Conservation (phyloP, 2,329 filamentous ascomycete genomes). For the Fusarium incarnatum region DNA sequence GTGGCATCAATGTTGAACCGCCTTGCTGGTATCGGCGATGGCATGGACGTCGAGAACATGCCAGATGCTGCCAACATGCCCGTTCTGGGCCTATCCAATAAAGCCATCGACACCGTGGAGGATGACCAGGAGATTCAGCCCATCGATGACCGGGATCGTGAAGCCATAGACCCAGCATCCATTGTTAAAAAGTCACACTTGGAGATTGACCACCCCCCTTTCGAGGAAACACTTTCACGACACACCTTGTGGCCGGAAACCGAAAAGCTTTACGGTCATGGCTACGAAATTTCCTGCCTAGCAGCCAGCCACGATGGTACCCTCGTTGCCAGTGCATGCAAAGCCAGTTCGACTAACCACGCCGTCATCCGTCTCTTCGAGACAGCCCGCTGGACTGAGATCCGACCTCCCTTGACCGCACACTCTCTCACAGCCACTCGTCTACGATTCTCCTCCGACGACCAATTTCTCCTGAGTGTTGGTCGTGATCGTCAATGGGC, state of each 20-base stretch:
- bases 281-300: slow-evolving; percentile 93
- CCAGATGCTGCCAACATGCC: slow-evolving; percentile 95
- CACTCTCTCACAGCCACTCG: slow-evolving; percentile 89
- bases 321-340: slow-evolving; percentile 90
- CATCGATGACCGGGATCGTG: slow-evolving; percentile 62
- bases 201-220: slow-evolving; percentile 78
- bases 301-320: slow-evolving; percentile 79
- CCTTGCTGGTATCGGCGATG: slow-evolving; percentile 70
- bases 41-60: slow-evolving; percentile 59
- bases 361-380: slow-evolving; percentile 94
- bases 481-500: slow-evolving; percentile 93
- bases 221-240: slow-evolving; percentile 89
- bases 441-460: slow-evolving; percentile 81
- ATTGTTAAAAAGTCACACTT: slow-evolving; percentile 70
- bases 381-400: slow-evolving; percentile 86
- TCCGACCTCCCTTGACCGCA: slow-evolving; percentile 83
- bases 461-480: slow-evolving; percentile 83
- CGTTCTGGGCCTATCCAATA: slow-evolving; percentile 94
- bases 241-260: slow-evolving; percentile 95
- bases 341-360: slow-evolving; percentile 91
- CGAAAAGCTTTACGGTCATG: slow-evolving; percentile 97
- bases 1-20: slow-evolving; percentile 79
- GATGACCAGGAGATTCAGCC: slow-evolving; percentile 60
- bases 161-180: slow-evolving; percentile 66
- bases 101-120: slow-evolving; percentile 76